These are phyloP conservation scores for Pythium periplocum DNA, from an alignment of 352 stramenopile species.

Conservation along the genomic window DNA sequence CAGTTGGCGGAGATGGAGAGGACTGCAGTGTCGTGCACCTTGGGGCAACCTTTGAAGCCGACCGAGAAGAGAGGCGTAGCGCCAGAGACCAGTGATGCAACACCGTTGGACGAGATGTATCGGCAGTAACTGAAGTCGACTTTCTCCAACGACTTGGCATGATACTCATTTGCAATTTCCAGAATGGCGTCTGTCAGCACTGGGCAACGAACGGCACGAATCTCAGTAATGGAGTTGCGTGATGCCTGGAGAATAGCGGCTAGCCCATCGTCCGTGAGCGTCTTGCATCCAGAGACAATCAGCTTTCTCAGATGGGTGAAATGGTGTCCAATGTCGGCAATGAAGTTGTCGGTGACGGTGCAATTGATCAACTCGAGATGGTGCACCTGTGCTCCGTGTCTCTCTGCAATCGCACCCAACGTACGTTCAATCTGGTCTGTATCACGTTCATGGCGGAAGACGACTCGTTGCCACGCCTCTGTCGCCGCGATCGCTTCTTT, in stretches of 20 bases:
- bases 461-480: conserved; percentile 27
- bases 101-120: conserved; percentile 32
- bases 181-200: conserved; percentile 40
- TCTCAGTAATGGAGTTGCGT: conserved; percentile 25
- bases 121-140: conserved; percentile 63
- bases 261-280: conserved; percentile 39
- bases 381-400: conserved; percentile 34
- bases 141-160: conserved; percentile 29
- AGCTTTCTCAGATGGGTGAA: conserved; percentile 38
- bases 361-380: conserved; percentile 44
- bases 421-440: conserved; percentile 19
- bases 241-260: conserved; percentile 31
- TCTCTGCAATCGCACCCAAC: conserved; percentile 23
- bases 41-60: conserved; percentile 50
- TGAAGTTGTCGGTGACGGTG: conserved; percentile 24
- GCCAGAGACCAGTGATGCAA: conserved; percentile 23
- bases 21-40: conserved; percentile 38
- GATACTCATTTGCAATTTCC: conserved; percentile 13
- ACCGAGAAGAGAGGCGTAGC: conserved; percentile 30
- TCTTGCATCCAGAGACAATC: conserved; percentile 50
- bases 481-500: conserved; percentile 19
- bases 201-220: conserved; percentile 48
- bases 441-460: conserved; percentile 29
- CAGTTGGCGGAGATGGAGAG: conserved; percentile 29
- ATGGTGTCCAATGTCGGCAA: conserved; percentile 24